These are phyloP conservation scores for Ilex asprella DNA, from an alignment of 257 asterid genomes.

Conservation along the genomic window DNA sequence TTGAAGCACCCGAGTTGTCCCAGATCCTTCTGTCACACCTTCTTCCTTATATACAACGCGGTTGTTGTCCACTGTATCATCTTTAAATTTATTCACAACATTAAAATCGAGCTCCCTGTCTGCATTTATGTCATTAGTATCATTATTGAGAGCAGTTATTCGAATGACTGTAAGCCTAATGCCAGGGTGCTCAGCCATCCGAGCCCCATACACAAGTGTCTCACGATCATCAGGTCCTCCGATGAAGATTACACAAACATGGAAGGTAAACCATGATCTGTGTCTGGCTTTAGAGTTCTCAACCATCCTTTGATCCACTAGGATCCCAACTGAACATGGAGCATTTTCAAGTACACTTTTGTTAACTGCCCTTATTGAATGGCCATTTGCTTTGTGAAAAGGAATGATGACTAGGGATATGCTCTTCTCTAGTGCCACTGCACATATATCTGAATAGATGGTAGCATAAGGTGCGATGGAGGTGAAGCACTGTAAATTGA, in stretches of 20 bases:
- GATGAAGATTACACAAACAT: background rate
- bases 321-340: background rate
- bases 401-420: no score
- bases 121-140: no score
- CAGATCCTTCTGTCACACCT: background rate
- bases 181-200: background rate
- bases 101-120: background rate
- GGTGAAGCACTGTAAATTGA: no score
- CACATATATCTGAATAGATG: no score
- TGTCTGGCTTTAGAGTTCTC: background rate
- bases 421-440: no score
- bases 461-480: no score
- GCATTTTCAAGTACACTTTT: background rate
- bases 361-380: background rate
- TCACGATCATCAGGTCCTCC: background rate
- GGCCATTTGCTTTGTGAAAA: no score
- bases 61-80: background rate
- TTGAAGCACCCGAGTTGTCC: background rate
- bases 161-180: background rate
- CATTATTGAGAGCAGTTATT: background rate
- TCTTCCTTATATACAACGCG: background rate
- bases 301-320: background rate
- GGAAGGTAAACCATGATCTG: background rate
- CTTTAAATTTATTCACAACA: background rate
- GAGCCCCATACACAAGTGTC: background rate